Evolutionary conservation across 1,284 basidiomycete species (phyloP), one percentile per base, ranked within the genome.

Genomic region (Moesziomyces globuligerus): DNA sequence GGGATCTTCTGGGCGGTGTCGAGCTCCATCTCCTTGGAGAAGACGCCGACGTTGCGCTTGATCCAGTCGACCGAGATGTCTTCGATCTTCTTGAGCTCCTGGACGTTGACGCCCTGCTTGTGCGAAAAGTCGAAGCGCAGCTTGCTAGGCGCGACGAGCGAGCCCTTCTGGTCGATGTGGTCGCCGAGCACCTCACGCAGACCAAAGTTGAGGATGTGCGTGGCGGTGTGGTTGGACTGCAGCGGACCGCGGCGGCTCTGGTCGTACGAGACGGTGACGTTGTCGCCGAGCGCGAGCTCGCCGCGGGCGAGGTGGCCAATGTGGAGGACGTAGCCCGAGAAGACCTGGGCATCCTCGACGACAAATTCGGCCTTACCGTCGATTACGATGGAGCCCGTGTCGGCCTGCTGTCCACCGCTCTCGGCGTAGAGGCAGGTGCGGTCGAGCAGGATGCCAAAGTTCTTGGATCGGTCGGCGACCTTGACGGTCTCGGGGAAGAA

Each of bases 51-150:
- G 75, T 96, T 92, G 81, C 87, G 89, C 81, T 88, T 88, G 83
- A 99, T 91, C 93, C 94, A 98, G 53, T 91, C 90, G 72, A 90
- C 86, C 78, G 89, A 91, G 84, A 93, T 89, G 7, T 84, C 83
- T 83, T 98, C 94, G 74, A 99, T 94, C 83, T 90, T 90, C 43
- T 84, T 81, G 40, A 98, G 86, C 58, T 98, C 94, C 2, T 87
- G 83, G 1, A 88, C 82, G 17, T 87, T 82, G 64, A 98, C 91
- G 64, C 90, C 89, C 11, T 92, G 87, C 84, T 96, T 97, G 86
- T 98, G 94, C 24, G 92, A 94, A 84, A 98, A 98, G 84, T 99
- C 96, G 85, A 98, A 99, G 23, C 96, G 92, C 28, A 99, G 87
- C 84, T 97, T 97, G 46, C 89, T 89, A 0, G 93, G 92, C 1